Percentiles rank a stretch among this genome's conserved stretches.
phyloP scores from a whole-genome alignment of 1,284 basidiomycete genomes.

The Vanrija humicola region DNA sequence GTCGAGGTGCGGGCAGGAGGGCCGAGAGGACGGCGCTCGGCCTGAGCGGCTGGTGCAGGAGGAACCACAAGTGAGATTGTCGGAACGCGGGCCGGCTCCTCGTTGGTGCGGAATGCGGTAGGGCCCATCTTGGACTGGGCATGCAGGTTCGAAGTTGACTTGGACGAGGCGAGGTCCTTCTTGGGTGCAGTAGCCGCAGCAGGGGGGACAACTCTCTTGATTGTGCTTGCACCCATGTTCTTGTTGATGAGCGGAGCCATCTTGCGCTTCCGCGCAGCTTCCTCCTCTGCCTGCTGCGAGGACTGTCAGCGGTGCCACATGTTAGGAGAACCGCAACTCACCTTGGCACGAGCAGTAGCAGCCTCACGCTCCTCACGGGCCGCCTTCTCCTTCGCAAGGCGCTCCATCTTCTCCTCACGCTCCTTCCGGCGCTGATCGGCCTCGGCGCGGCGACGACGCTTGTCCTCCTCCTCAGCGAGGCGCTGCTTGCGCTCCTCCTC shows the following conservation, averaged over 20 bases:
- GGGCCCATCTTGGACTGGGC: conserved; percentile 22
- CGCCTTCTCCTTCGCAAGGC: conserved; percentile 31
- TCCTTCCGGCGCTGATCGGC: conserved; percentile 45
- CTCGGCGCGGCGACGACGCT: conserved; percentile 51
- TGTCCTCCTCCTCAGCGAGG: conserved; percentile 61
- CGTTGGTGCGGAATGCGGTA: conserved; percentile 22
- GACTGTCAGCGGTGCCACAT: background rate
- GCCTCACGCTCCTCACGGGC: conserved; percentile 34
- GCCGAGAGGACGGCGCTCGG: conserved; percentile 24
- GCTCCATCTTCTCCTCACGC: conserved; percentile 34
- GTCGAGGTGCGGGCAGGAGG: conserved; percentile 34
- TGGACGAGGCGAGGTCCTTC: conserved; percentile 22
- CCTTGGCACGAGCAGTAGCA: conserved; percentile 29
- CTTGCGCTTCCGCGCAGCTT: conserved; percentile 48
- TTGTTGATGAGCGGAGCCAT: conserved; percentile 30
- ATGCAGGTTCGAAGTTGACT: conserved; percentile 2
- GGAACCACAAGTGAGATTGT: background rate
- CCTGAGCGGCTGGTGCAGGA: background rate
- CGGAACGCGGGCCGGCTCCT: conserved; percentile 26
- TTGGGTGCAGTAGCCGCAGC: conserved; percentile 6
- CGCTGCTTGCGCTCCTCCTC: conserved; percentile 53
- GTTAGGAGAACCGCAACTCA: conserved; percentile 9
- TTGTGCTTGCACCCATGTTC: conserved; percentile 5
- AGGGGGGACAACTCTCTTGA: conserved; percentile 10
- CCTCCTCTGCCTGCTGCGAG: conserved; percentile 33